Percentiles rank a stretch among this genome's conserved stretches.
Evolutionary conservation across 1,139 yeast species (phyloP).

Genomic region (Meyerozyma smithsonii): DNA sequence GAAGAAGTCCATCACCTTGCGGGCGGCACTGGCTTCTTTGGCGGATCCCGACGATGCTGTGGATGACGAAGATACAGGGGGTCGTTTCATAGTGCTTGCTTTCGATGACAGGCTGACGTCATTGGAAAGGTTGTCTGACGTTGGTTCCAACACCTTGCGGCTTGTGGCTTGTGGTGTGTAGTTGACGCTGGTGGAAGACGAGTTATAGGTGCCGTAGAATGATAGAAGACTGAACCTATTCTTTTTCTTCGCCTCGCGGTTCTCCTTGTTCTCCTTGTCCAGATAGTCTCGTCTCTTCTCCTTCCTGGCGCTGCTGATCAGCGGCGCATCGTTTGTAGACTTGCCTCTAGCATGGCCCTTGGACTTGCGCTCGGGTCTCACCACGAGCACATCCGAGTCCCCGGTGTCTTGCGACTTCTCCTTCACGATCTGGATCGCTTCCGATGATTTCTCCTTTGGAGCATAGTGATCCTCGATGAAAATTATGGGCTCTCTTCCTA

Average conservation of each 20-base stretch:
- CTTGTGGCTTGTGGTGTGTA: conserved; percentile 11
- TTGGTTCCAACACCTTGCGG: conserved; percentile 36
- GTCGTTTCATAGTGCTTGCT: neutral
- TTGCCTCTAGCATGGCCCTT: neutral
- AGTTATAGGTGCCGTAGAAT: conserved; percentile 39
- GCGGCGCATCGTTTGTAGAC: neutral
- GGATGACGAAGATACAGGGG: neutral
- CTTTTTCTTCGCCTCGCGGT: conserved; percentile 34
- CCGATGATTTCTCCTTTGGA: conserved; percentile 4
- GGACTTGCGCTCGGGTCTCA: neutral
- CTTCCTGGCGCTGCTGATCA: conserved; percentile 3
- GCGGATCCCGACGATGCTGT: conserved; percentile 9
- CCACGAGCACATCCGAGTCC: neutral
- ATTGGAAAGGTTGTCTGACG: conserved; percentile 18
- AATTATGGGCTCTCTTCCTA: conserved; percentile 5
- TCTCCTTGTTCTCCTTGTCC: conserved; percentile 18
- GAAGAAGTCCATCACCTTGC: conserved; percentile 76
- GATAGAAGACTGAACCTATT: conserved; percentile 52
- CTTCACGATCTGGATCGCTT: conserved; percentile 4
- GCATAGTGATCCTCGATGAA: conserved; percentile 4
- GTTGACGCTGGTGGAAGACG: conserved; percentile 19
- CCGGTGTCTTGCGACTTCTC: conserved; percentile 8
- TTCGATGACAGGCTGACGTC: neutral
- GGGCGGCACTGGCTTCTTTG: conserved; percentile 67
- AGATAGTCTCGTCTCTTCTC: conserved; percentile 11